Conservation (phyloP, 805 yeast genomes). For the Soucietia sequanensis region DNA sequence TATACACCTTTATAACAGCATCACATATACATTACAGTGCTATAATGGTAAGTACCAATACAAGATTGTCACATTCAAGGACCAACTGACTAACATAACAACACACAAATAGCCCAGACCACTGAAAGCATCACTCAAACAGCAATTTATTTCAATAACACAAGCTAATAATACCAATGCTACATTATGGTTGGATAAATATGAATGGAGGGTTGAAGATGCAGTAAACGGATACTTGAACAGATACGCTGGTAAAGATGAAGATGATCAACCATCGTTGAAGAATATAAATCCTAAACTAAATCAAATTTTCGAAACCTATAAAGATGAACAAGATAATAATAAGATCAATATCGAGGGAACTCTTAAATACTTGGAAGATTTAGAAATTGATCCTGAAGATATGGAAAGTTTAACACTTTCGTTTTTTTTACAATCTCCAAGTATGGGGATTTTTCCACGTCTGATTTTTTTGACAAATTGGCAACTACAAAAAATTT, state of each 20-base stretch:
- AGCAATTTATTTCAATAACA: slow-evolving; percentile 42
- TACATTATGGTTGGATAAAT: slow-evolving; percentile 29
- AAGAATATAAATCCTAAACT: slow-evolving; percentile 16
- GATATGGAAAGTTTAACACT: slow-evolving; percentile 68
- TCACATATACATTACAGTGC: too few species aligned
- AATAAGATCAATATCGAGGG: slow-evolving; percentile 72
- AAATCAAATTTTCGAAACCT: slow-evolving; percentile 31
- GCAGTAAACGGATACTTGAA: slow-evolving; percentile 32
- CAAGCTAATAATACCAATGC: slow-evolving; percentile 35
- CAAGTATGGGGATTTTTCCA: slow-evolving; percentile 62
- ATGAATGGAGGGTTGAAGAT: slow-evolving; percentile 26
- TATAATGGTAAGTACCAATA: too few species aligned
- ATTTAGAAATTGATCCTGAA: slow-evolving; percentile 70
- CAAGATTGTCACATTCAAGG: too few species aligned
- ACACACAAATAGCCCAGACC: slow-evolving; percentile 1
- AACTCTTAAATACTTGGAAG: slow-evolving; percentile 64
- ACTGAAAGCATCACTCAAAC: slow-evolving; percentile 15
- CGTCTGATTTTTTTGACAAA: slow-evolving; percentile 49
- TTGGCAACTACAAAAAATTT: slow-evolving; percentile 47
- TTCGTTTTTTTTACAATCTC: slow-evolving; percentile 66
- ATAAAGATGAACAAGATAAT: slow-evolving; percentile 26
- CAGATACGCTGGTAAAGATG: slow-evolving; percentile 1
- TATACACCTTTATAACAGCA: too few species aligned
- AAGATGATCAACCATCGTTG: not conserved
- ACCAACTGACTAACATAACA: too few species aligned